Evolutionary conservation across 2,329 filamentous ascomycete species (phyloP), one percentile per base, ranked within the genome.

Genomic region (Alternaria triticimaculans): DNA sequence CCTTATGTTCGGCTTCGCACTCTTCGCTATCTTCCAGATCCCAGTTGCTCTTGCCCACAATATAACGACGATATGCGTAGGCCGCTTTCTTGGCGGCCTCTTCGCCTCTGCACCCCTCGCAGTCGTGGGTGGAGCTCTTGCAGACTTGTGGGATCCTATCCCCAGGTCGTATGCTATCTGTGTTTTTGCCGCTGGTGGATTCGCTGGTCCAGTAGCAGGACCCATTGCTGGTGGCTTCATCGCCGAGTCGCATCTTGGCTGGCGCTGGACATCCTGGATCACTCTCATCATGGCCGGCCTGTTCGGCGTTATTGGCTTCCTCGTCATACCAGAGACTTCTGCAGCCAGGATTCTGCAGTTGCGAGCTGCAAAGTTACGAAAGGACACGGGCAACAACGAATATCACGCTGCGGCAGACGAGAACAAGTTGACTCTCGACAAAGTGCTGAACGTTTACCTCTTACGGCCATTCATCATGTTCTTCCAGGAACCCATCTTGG

Each of bases 381-480:
- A 75, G 23, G 72, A 77, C 15, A 75, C 74, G 3, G 73, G 72
- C 3, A 83, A 85, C 64, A 63, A 60, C 2, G 65, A 71, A 15
- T 77, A 83, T 15, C 76, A 80, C 11, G 80, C 82, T 0, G 81
- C 80, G 30, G 77, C 82, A 10, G 81, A 85, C 58, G 73, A 74
- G 15, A 90, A 89, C 85, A 89, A 92, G 64, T 85, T 92, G 6
- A 88, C 83, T 14, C 61, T 91, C 41, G 77, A 79, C 15, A 88
- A 91, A 62, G 83, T 93, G 10, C 83, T 85, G 3, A 81, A 86
- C 28, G 92, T 92, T 70, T 93, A 92, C 70, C 82, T 92, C 5
- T 74, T 92, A 26, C 85, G 90, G 0, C 91, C 91, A 0, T 86
- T 92, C 30, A 86, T 89, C 68, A 84, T 94, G 43, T 82, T 94